phyloP scores from a whole-genome alignment of 73 alveolate genomes.

The Paramecium octaurelia region DNA sequence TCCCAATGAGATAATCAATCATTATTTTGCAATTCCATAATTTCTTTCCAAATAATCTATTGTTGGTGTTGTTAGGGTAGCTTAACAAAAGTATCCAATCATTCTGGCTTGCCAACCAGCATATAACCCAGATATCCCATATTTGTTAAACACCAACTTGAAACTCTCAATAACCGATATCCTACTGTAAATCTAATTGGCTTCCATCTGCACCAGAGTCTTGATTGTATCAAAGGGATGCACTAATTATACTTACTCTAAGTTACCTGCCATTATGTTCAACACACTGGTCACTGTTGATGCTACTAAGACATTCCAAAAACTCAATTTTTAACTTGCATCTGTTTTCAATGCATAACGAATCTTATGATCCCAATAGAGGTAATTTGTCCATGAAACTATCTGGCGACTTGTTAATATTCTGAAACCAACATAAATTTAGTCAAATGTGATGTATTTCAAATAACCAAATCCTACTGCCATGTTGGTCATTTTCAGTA shows the following conservation, averaged over 20 bases:
- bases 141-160: neutral
- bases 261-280: neutral
- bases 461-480: neutral
- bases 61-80: neutral
- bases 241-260: neutral
- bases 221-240: constrained; percentile 34
- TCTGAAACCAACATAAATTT: neutral
- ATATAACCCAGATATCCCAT: neutral
- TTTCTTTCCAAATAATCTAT: neutral
- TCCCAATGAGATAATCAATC: neutral
- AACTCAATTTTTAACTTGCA: neutral
- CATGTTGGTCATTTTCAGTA: neutral
- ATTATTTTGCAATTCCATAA: neutral
- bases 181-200: neutral
- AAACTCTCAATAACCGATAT: neutral
- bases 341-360: neutral
- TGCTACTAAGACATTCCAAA: neutral
- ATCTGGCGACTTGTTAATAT: neutral
- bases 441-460: neutral
- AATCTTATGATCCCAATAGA: constrained; percentile 35
- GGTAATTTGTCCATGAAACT: neutral
- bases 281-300: neutral
- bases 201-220: neutral
- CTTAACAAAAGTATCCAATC: neutral
- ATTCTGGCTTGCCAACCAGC: constrained; percentile 41